Conservation (phyloP, 2,329 filamentous ascomycete species). For the Apiospora malaysiana region DNA sequence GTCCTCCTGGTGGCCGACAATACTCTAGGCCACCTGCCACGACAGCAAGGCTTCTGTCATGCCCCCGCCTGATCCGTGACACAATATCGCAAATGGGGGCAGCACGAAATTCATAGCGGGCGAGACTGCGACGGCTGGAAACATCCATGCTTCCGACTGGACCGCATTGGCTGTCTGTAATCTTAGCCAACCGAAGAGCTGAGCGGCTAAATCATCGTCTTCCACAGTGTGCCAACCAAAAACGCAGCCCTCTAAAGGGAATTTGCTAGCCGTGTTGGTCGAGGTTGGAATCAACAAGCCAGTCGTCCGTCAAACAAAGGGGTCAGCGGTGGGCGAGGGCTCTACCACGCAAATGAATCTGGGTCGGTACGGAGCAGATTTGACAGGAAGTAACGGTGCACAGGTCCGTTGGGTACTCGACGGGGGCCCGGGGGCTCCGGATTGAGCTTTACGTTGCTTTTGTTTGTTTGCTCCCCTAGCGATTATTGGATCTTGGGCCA, state of each 20-base stretch:
- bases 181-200: not conserved
- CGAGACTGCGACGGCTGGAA: not conserved
- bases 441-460: not conserved
- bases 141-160: not conserved
- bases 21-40: not conserved
- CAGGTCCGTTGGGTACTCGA: not conserved
- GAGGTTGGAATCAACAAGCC: not conserved
- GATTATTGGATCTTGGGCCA: not conserved
- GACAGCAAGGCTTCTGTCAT: no score
- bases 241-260: not conserved
- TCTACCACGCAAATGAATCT: not conserved
- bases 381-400: not conserved
- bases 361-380: not conserved
- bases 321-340: not conserved
- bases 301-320: not conserved
- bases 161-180: not conserved
- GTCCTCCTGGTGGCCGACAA: not conserved
- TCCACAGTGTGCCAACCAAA: not conserved
- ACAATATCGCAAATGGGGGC: not conserved
- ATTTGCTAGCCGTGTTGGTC: not conserved
- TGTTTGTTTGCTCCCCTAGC: not conserved
- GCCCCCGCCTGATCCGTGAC: not conserved
- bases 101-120: not conserved
- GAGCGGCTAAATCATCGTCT: not conserved
- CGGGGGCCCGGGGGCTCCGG: not conserved